Evolutionary conservation across 352 stramenopile species (phyloP).

Genomic region (Globisporangium takayamanum): DNA sequence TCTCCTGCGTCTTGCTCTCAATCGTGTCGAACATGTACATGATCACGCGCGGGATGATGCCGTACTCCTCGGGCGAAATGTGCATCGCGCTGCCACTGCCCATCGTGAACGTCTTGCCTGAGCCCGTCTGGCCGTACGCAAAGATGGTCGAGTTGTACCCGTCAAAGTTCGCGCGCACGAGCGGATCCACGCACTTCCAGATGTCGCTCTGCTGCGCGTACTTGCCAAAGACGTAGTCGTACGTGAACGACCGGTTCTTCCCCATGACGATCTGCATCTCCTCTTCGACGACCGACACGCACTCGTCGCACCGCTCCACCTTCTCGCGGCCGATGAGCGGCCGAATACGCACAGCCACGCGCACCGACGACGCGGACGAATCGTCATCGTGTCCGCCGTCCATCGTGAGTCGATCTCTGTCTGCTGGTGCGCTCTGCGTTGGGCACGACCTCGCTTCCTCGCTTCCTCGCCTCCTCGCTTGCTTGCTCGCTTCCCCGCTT

Average conservation of each 20-base stretch:
- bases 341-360: slow-evolving; percentile 80
- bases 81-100: slow-evolving; percentile 80
- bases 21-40: slow-evolving; percentile 81
- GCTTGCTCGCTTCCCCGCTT: no score
- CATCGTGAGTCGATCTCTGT: slow-evolving; percentile 5
- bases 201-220: slow-evolving; percentile 83
- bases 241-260: slow-evolving; percentile 87
- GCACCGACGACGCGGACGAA: slow-evolving; percentile 47
- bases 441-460: no score
- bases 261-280: slow-evolving; percentile 84
- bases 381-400: slow-evolving; percentile 37
- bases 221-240: slow-evolving; percentile 87
- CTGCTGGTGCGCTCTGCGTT: no score
- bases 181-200: slow-evolving; percentile 75
- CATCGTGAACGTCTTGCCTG: slow-evolving; percentile 88
- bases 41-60: slow-evolving; percentile 85
- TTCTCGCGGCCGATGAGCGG: slow-evolving; percentile 86
- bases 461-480: no score
- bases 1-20: slow-evolving; percentile 45
- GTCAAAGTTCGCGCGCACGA: slow-evolving; percentile 78
- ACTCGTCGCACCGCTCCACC: slow-evolving; percentile 85
- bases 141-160: slow-evolving; percentile 90
- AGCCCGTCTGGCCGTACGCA: slow-evolving; percentile 84
- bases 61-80: slow-evolving; percentile 72
- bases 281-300: slow-evolving; percentile 74